Conservation (phyloP, 2,329 filamentous ascomycete species). For the Nemania bipapillata region DNA sequence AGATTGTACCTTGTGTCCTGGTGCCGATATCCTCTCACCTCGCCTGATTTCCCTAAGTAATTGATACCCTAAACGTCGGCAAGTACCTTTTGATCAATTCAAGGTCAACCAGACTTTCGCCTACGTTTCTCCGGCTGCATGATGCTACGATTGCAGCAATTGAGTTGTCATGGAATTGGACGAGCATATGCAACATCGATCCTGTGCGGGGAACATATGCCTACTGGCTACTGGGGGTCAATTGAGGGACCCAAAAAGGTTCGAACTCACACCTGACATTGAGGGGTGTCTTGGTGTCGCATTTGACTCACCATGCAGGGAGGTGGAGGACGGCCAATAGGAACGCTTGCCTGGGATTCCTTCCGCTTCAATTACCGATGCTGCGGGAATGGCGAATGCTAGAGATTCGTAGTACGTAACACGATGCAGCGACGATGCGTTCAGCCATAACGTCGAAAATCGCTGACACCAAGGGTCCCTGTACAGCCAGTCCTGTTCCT, state of each 20-base stretch:
- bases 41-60: constrained; percentile 1
- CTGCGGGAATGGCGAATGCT: constrained; percentile 41
- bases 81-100: not conserved
- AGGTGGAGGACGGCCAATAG: constrained; percentile 26
- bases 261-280: constrained; percentile 44
- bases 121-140: constrained; percentile 11
- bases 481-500: not conserved
- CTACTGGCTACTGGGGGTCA: constrained; percentile 32
- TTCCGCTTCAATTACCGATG: constrained; percentile 41
- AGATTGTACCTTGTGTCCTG: not conserved
- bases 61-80: not conserved
- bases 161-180: constrained; percentile 4
- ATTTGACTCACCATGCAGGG: constrained; percentile 15
- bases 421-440: constrained; percentile 33
- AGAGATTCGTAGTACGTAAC: constrained; percentile 47
- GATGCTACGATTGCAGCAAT: constrained; percentile 4
- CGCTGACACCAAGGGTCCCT: constrained; percentile 21
- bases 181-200: constrained; percentile 4
- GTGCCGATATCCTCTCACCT: constrained; percentile 5
- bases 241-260: constrained; percentile 39
- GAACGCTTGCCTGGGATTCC: constrained; percentile 35
- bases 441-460: constrained; percentile 19
- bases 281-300: constrained; percentile 34
- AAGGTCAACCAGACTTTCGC: not conserved
- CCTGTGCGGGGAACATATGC: constrained; percentile 30